Percentiles rank a stretch among this genome's conserved stretches.
Conservation (phyloP, 169 alveolate species). For the Theileria sp. region DNA sequence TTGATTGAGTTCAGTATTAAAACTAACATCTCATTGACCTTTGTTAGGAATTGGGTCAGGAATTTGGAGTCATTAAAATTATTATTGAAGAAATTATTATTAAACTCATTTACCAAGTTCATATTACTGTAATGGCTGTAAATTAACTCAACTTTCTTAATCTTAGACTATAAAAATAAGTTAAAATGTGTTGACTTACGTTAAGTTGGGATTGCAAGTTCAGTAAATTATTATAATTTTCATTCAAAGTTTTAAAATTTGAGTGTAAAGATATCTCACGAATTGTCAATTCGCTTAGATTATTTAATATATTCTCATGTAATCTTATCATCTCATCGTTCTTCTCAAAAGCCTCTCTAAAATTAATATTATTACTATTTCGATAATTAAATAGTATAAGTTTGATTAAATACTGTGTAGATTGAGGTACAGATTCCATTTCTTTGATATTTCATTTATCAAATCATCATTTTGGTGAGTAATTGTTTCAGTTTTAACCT, state of each 20-base stretch:
- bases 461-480: not conserved
- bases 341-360: not conserved
- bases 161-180: not conserved
- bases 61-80: not conserved
- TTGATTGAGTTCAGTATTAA: not conserved
- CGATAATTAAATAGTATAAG: not conserved
- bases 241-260: slow-evolving; percentile 52
- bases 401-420: not conserved
- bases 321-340: slow-evolving; percentile 10
- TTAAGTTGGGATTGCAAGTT: slow-evolving; percentile 22
- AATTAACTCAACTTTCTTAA: slow-evolving; percentile 43
- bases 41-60: not conserved
- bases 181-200: not conserved
- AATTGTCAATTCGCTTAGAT: slow-evolving; percentile 33
- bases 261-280: slow-evolving; percentile 24
- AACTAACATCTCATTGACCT: not conserved
- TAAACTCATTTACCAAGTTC: not conserved
- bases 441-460: slow-evolving; percentile 7
- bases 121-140: slow-evolving; percentile 29
- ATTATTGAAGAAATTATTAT: not conserved
- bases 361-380: slow-evolving; percentile 1
- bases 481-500: not conserved
- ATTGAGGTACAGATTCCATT: not conserved
- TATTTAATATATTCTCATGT: slow-evolving; percentile 27
- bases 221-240: slow-evolving; percentile 39